These are phyloP conservation scores for Suillus fuscotomentosus DNA, from an alignment of 768 basidiomycete genomes.

Conservation along the genomic window DNA sequence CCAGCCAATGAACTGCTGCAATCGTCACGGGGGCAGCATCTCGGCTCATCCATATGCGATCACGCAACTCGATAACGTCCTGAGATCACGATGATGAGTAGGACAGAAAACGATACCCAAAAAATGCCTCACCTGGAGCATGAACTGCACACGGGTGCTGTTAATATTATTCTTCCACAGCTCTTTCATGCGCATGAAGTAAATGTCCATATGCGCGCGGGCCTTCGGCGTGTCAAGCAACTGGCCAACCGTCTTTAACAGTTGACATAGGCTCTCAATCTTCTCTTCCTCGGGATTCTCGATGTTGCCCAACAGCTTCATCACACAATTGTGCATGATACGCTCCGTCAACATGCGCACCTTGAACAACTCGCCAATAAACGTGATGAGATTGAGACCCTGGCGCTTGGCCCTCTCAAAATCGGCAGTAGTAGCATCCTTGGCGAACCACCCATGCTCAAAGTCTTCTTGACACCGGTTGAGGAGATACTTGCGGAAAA, in stretches of 20 bases:
- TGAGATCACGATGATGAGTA: constrained; percentile 27
- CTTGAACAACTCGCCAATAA: constrained; percentile 98
- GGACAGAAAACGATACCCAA: constrained; percentile 1
- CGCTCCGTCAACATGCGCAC: constrained; percentile 97
- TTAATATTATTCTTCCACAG: constrained; percentile 73
- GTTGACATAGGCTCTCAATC: constrained; percentile 93
- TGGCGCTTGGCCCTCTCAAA: constrained; percentile 97
- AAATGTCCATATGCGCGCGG: constrained; percentile 84
- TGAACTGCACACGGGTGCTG: constrained; percentile 87
- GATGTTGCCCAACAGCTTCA: constrained; percentile 91
- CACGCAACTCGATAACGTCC: constrained; percentile 90
- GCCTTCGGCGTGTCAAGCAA: constrained; percentile 81
- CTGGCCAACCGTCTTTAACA: constrained; percentile 85
- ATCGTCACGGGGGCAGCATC: constrained; percentile 85
- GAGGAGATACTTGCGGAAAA: constrained; percentile 96
- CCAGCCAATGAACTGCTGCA: constrained; percentile 84
- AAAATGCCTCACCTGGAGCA: constrained; percentile 74
- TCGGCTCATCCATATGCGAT: constrained; percentile 77
- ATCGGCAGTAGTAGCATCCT: constrained; percentile 87
- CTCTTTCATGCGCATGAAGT: constrained; percentile 89
- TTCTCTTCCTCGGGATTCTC: constrained; percentile 97
- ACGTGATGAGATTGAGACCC: constrained; percentile 94
- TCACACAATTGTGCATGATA: constrained; percentile 98
- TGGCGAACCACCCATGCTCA: constrained; percentile 90
- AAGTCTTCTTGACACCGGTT: constrained; percentile 98